These are phyloP conservation scores for Haplosporangium gracile DNA, from an alignment of 192 early-diverging fungal species.

Conservation along the genomic window DNA sequence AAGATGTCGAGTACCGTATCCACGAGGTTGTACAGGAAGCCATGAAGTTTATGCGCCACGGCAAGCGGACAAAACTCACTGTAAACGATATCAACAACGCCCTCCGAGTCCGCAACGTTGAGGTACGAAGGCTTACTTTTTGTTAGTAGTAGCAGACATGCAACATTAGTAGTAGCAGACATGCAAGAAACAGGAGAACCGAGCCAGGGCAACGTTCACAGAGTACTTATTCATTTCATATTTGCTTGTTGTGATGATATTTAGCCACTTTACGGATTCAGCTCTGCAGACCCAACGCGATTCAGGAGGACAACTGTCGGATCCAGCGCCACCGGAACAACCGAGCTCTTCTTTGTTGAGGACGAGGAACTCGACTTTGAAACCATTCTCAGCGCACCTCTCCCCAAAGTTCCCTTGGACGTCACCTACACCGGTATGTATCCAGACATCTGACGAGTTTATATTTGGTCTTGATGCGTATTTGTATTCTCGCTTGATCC, in stretches of 20 bases:
- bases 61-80: constrained; percentile 83
- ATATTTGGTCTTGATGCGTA: background rate
- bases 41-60: constrained; percentile 97
- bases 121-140: constrained; percentile 61
- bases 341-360: constrained; percentile 89
- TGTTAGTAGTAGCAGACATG: too few relatives aligned
- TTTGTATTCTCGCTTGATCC: background rate
- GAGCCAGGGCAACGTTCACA: background rate
- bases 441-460: background rate
- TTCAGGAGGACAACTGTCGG: constrained; percentile 72
- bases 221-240: constrained; percentile 7
- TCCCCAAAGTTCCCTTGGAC: constrained; percentile 93
- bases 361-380: constrained; percentile 97
- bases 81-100: constrained; percentile 94
- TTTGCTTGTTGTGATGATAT: background rate
- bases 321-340: constrained; percentile 67
- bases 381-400: constrained; percentile 82
- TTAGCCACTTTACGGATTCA: constrained; percentile 93
- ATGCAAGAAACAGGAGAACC: background rate
- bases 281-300: constrained; percentile 71
- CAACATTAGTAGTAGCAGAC: too few relatives aligned
- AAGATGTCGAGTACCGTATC: constrained; percentile 96
- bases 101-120: constrained; percentile 90
- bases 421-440: constrained; percentile 80
- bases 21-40: constrained; percentile 96